phyloP scores from a whole-genome alignment of 257 asterid genomes.

The Capsicum rhomboideum region DNA sequence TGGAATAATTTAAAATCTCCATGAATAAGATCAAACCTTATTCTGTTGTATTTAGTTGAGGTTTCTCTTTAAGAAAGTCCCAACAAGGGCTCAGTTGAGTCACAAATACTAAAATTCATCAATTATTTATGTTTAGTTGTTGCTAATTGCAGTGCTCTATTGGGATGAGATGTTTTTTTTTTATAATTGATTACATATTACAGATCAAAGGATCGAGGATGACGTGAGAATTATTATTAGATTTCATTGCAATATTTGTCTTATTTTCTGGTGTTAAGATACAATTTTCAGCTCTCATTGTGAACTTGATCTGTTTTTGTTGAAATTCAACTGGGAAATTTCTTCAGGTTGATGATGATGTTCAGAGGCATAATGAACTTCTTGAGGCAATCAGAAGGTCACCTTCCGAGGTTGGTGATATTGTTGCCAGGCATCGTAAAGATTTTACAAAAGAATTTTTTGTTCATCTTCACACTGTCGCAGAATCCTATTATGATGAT shows the following conservation, averaged over 20 bases:
- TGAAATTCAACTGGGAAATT: conserved; percentile 7
- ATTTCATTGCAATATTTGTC: neutral
- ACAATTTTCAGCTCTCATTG: neutral
- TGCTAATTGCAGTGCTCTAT: neutral
- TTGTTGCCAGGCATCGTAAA: conserved; percentile 81
- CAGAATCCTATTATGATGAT: conserved; percentile 67
- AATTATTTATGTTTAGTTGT: neutral
- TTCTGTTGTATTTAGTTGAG: neutral
- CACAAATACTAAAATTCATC: neutral
- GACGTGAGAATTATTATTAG: neutral
- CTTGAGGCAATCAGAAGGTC: conserved; percentile 52
- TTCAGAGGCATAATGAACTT: conserved; percentile 79
- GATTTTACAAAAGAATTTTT: conserved; percentile 94
- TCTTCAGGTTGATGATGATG: conserved; percentile 68
- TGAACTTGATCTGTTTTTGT: neutral
- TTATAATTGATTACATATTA: neutral
- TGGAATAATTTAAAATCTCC: neutral
- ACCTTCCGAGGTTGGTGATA: conserved; percentile 57
- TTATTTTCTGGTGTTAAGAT: neutral
- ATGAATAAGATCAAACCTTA: neutral
- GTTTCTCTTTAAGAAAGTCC: neutral
- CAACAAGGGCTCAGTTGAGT: neutral
- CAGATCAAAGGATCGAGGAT: neutral
- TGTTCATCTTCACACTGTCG: conserved; percentile 67
- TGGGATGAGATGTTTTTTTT: neutral